Base-by-base conservation (phyloP, 352 stramenopile species). In the Phytopythium vexans region DNA sequence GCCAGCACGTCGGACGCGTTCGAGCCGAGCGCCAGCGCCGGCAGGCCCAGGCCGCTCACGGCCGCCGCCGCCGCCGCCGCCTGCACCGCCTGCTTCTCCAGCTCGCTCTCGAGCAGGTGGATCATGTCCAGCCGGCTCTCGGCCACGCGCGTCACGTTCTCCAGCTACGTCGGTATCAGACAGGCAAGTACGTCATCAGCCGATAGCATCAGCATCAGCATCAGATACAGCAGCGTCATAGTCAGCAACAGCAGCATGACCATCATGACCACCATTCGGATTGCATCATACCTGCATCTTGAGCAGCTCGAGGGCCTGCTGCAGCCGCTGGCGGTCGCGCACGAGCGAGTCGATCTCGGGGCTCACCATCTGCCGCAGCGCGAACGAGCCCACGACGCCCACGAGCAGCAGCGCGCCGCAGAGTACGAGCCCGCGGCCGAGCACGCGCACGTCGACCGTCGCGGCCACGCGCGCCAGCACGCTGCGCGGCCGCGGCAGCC, bases 361-460 rank as follows among this genome's bases (percentile, higher is more conserved):
- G 55, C 75, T 88, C 63, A 88, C 78, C 67, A 89, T 78, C 58
- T 91, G 80, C 27, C 81, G 80, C 35, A 91, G 70, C 33, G 80
- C 79, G 48, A 91, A 79, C 31, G 77, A 87, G 27, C 77, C 80
- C 41, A 86, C 77, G 39, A 64, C 63, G 38, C 78, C 78, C 51
- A 83, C 60, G 40, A 87, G 56, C 40, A 89, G 62, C 70, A 87
- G 73, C 32, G 61, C 71, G 40, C 78, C 16, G 41, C 76, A 84
- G 3, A 87, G 52, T 33, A 58, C 77, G 32, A 88, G 54, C 27
- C 68, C 72, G 31, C 72, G 70, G 57, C 58, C 56, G 33, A 58
- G 59, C 48, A 59, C 49, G 32, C 58, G 61, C 21, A 50, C 60
- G 6, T 54, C 58, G 12, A 76, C 49, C 34, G 68, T 60, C 62